phyloP scores from a whole-genome alignment of 805 yeast genomes.

The Scheffersomyces amazonensis region DNA sequence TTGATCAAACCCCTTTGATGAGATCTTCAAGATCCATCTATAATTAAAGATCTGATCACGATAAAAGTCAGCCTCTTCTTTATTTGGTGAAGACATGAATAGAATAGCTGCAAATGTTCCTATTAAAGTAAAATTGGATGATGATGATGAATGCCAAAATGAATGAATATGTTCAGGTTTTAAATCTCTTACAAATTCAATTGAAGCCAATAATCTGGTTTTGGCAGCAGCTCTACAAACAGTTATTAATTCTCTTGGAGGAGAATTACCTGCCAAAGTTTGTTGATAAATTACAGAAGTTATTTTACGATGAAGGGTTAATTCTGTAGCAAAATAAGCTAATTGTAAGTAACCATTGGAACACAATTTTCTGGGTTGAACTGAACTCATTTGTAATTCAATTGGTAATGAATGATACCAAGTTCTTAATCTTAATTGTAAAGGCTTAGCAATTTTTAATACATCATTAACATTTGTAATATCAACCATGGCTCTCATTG shows the following conservation, averaged over 20 bases:
- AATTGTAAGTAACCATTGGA: conserved; percentile 78
- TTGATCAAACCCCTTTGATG: conserved; percentile 74
- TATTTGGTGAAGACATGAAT: conserved; percentile 59
- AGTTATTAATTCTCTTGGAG: conserved; percentile 33
- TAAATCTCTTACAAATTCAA: conserved; percentile 72
- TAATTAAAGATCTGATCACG: conserved; percentile 71
- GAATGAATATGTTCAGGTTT: conserved; percentile 82
- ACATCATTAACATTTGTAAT: conserved; percentile 63
- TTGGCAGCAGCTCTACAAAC: conserved; percentile 86
- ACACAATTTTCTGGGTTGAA: conserved; percentile 60
- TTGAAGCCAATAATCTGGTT: conserved; percentile 76
- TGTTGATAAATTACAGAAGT: conserved; percentile 50
- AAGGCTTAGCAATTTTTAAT: conserved; percentile 74
- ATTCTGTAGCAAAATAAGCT: conserved; percentile 86
- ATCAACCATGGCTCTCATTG: conserved; percentile 60
- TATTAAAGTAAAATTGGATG: conserved; percentile 74
- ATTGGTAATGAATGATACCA: conserved; percentile 77
- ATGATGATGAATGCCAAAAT: conserved; percentile 85
- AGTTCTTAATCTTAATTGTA: conserved; percentile 64
- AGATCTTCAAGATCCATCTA: conserved; percentile 70
- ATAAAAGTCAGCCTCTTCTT: conserved; percentile 63
- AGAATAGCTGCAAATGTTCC: conserved; percentile 86
- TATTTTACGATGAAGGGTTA: conserved; percentile 78
- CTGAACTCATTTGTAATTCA: conserved; percentile 59
- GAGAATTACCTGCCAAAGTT: conserved; percentile 25